phyloP scores from a whole-genome alignment of 164 flowering plant species.

The Hamamelis virginiana region DNA sequence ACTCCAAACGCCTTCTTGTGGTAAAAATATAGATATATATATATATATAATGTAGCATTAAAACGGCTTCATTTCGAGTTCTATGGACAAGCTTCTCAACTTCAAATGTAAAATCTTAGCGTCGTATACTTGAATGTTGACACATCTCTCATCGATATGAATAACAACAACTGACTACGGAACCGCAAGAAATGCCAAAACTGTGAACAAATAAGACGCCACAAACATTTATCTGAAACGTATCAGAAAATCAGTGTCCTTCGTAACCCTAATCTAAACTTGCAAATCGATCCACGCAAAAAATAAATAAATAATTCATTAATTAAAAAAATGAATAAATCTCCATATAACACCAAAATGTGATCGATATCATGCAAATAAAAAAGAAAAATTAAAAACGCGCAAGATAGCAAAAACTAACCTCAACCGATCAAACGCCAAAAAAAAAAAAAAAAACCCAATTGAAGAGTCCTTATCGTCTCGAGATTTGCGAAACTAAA shows the following conservation, averaged over 20 bases:
- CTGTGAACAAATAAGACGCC: conserved; percentile 1
- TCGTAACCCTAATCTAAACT: neutral
- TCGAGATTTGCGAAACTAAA: conserved; percentile 17
- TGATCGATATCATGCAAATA: neutral
- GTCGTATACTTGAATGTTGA: neutral
- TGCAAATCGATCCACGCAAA: neutral
- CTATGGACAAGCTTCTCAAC: neutral
- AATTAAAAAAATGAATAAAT: neutral
- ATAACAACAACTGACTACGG: conserved; percentile 2
- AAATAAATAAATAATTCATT: neutral
- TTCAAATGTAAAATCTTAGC: neutral
- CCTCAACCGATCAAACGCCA: conserved; percentile 4
- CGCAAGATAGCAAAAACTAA: neutral
- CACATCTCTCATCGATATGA: conserved; percentile 11
- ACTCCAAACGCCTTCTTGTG: too few relatives aligned
- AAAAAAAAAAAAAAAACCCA: neutral
- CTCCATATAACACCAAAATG: neutral
- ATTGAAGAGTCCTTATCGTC: conserved; percentile 19
- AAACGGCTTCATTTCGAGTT: neutral
- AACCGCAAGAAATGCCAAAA: conserved; percentile 6
- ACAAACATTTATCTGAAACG: neutral
- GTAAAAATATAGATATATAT: too few relatives aligned
- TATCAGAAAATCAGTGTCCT: neutral
- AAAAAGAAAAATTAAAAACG: neutral
- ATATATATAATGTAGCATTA: neutral